phyloP scores from a whole-genome alignment of 768 basidiomycete species.

The Boletus subcaerulescens region DNA sequence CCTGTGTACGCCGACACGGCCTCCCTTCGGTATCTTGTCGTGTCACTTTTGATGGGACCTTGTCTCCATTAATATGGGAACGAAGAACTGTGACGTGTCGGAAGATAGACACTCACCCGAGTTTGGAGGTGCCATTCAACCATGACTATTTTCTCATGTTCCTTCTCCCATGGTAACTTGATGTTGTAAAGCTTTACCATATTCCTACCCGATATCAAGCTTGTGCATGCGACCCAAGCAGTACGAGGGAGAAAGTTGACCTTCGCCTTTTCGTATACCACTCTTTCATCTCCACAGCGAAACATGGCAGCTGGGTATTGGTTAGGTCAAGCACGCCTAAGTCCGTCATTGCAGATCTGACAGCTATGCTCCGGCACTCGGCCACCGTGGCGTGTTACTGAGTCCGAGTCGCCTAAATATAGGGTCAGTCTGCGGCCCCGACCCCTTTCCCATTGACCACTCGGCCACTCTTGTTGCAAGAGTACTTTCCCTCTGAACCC shows the following conservation, averaged over 20 bases:
- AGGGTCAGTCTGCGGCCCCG: not conserved
- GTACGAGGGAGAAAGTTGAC: too few relatives aligned
- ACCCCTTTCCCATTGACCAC: not conserved
- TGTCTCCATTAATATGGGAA: slow-evolving; percentile 8
- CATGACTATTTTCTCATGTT: not conserved
- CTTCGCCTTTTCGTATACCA: too few relatives aligned
- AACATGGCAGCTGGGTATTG: too few relatives aligned
- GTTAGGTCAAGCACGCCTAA: too few relatives aligned
- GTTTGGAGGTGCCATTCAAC: not conserved
- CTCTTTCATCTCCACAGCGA: too few relatives aligned
- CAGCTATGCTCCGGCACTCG: too few relatives aligned
- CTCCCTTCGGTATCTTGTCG: not conserved
- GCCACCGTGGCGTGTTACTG: too few relatives aligned
- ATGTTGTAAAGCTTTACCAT: too few relatives aligned
- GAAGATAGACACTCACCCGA: not conserved
- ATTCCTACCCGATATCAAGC: too few relatives aligned
- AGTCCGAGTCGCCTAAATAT: slow-evolving; percentile 5
- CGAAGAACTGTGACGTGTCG: not conserved
- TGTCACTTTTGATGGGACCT: not conserved
- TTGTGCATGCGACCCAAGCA: too few relatives aligned
- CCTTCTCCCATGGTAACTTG: slow-evolving; percentile 2
- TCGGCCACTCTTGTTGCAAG: not conserved
- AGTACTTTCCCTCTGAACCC: not conserved
- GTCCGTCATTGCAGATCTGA: too few relatives aligned
- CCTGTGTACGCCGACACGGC: not conserved